Evolutionary conservation across 495 filamentous ascomycete species (phyloP).

Genomic region (Aspergillus biplanus): DNA sequence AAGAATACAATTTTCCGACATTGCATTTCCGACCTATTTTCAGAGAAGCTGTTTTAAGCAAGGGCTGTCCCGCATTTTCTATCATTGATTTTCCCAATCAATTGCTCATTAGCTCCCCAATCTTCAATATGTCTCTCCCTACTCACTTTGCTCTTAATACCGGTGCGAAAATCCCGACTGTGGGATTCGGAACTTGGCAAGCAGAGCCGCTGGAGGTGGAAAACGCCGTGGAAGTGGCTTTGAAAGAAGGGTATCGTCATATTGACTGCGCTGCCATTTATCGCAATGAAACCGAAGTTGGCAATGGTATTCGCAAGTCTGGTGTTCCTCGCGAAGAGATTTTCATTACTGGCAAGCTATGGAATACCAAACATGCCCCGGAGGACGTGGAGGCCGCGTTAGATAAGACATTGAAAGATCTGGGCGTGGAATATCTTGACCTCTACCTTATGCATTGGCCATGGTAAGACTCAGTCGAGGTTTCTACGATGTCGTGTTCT

Average conservation of each 20-base stretch:
- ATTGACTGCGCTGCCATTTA: slow-evolving; percentile 75
- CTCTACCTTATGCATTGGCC: slow-evolving; percentile 76
- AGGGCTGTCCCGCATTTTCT: neutral
- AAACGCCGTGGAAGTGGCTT: slow-evolving; percentile 40
- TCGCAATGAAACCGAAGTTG: slow-evolving; percentile 69
- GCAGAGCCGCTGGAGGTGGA: slow-evolving; percentile 40
- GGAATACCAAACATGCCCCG: slow-evolving; percentile 41
- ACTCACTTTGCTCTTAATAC: slow-evolving; percentile 49
- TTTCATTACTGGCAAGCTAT: slow-evolving; percentile 76
- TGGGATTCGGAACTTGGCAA: slow-evolving; percentile 43
- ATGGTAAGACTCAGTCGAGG: slow-evolving; percentile 10
- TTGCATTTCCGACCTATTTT: slow-evolving; percentile 1
- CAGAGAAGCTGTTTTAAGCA: slow-evolving; percentile 5
- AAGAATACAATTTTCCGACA: slow-evolving; percentile 4
- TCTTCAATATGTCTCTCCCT: slow-evolving; percentile 36
- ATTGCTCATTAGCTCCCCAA: neutral
- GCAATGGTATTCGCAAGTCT: slow-evolving; percentile 60
- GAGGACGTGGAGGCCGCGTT: slow-evolving; percentile 48
- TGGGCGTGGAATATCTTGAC: slow-evolving; percentile 70
- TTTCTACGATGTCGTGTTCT: neutral
- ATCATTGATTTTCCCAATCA: neutral
- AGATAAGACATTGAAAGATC: slow-evolving; percentile 56
- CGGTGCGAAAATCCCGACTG: slow-evolving; percentile 42
- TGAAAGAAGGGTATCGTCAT: slow-evolving; percentile 68
- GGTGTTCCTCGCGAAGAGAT: slow-evolving; percentile 64